Conservation (phyloP, 805 yeast species). For the Candida montana region DNA sequence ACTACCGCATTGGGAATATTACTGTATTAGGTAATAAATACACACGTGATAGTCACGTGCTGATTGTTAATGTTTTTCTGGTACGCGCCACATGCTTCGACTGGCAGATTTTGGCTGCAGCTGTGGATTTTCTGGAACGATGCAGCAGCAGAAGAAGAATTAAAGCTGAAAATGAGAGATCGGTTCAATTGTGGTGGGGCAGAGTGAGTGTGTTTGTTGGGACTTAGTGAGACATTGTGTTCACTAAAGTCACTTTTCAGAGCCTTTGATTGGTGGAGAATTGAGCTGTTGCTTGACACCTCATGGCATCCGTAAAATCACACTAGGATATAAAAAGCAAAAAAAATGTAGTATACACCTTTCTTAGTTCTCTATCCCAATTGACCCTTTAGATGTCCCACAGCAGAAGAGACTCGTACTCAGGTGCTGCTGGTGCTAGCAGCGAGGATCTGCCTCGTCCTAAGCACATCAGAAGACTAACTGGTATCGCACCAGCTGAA, state of each 20-base stretch:
- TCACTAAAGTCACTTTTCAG: too few relatives aligned
- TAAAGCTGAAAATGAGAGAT: too few relatives aligned
- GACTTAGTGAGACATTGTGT: too few relatives aligned
- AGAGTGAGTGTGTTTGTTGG: background rate
- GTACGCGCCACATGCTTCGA: background rate
- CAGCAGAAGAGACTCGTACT: constrained; percentile 12
- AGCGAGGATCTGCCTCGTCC: constrained; percentile 27
- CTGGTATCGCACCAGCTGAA: constrained; percentile 90
- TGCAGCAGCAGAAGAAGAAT: too few relatives aligned
- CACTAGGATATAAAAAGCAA: background rate
- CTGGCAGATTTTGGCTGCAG: too few relatives aligned
- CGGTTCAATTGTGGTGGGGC: too few relatives aligned
- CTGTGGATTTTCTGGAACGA: too few relatives aligned
- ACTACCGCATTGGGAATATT: constrained; percentile 1
- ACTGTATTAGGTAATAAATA: background rate
- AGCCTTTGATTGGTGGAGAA: too few relatives aligned
- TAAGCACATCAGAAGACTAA: constrained; percentile 65
- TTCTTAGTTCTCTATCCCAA: background rate
- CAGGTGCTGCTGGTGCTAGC: constrained; percentile 11
- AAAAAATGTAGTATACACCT: too few relatives aligned
- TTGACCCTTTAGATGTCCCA: constrained; percentile 5
- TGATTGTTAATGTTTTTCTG: too few relatives aligned
- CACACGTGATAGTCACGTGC: too few relatives aligned
- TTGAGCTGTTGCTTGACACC: background rate
- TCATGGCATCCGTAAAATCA: background rate